Evolutionary conservation across 2,329 filamentous ascomycete genomes (phyloP).

Genomic region (Aotearoamyces nothofagi): DNA sequence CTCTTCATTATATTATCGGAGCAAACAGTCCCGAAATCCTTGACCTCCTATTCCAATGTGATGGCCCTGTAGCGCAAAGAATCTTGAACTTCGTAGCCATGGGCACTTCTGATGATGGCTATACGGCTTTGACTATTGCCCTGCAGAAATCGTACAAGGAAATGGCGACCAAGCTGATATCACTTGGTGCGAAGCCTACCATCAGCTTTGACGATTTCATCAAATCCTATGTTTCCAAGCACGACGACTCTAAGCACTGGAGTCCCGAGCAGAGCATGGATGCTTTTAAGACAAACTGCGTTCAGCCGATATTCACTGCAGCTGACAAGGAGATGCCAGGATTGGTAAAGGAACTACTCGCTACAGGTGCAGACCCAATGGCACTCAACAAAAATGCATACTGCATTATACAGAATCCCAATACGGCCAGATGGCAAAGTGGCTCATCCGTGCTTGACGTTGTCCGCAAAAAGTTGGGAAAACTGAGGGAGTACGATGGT

Average conservation of each 20-base stretch:
- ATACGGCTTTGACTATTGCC: conserved; percentile 41
- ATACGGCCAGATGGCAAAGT: conserved; percentile 15
- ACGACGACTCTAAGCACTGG: conserved; percentile 20
- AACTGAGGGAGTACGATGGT: conserved; percentile 22
- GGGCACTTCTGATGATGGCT: conserved; percentile 18
- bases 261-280: conserved; percentile 31
- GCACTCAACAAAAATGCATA: conserved; percentile 29
- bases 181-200: conserved; percentile 40
- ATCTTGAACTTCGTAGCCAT: conserved; percentile 52
- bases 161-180: conserved; percentile 44
- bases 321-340: conserved; percentile 32
- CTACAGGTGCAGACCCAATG: conserved; percentile 50
- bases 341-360: conserved; percentile 35
- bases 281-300: conserved; percentile 28
- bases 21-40: conserved; percentile 31
- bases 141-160: conserved; percentile 34
- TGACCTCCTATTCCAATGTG: conserved; percentile 34
- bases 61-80: conserved; percentile 42
- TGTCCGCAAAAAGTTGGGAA: conserved; percentile 34
- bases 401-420: conserved; percentile 18
- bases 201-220: conserved; percentile 52
- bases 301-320: conserved; percentile 56
- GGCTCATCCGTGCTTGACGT: conserved; percentile 43
- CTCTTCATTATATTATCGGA: conserved; percentile 49
- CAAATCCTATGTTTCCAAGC: conserved; percentile 33